phyloP scores from a whole-genome alignment of 768 basidiomycete genomes.

The Coprinellus aureogranulatus region DNA sequence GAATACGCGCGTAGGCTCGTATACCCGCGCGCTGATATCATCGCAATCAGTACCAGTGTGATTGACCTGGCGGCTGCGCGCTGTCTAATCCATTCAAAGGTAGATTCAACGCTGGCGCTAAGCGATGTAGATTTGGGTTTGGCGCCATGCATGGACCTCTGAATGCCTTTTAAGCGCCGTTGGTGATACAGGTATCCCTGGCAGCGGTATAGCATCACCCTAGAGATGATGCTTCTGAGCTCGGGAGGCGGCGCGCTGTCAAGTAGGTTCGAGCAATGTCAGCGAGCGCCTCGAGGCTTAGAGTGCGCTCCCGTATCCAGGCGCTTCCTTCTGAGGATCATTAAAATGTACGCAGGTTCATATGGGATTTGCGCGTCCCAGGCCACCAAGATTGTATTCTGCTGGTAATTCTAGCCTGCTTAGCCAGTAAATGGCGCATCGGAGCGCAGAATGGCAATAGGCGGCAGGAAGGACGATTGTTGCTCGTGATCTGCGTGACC shows the following conservation, averaged over 20 bases:
- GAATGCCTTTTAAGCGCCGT: background rate
- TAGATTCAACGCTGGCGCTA: background rate
- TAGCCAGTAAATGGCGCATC: too few species aligned
- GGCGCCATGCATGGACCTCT: background rate
- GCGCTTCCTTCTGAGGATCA: background rate
- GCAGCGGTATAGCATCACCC: background rate
- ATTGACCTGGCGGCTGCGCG: background rate
- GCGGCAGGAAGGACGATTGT: background rate
- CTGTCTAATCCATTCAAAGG: background rate
- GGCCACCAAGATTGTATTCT: too few species aligned
- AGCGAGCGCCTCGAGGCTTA: background rate
- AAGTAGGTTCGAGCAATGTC: background rate
- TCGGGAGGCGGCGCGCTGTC: too few species aligned
- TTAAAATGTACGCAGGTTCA: too few species aligned
- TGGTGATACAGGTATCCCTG: slow-evolving; percentile 1
- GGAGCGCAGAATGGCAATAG: background rate
- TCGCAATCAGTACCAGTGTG: background rate
- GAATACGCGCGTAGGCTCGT: too few species aligned
- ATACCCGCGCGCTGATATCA: too few species aligned
- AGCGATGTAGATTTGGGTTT: background rate
- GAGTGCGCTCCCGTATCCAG: background rate
- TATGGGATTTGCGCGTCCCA: too few species aligned
- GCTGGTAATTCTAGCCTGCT: too few species aligned
- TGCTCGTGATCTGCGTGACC: slow-evolving; percentile 7
- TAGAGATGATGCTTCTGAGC: background rate